Base-by-base conservation (phyloP, 352 stramenopile species). In the Phytopythium sindhum region DNA sequence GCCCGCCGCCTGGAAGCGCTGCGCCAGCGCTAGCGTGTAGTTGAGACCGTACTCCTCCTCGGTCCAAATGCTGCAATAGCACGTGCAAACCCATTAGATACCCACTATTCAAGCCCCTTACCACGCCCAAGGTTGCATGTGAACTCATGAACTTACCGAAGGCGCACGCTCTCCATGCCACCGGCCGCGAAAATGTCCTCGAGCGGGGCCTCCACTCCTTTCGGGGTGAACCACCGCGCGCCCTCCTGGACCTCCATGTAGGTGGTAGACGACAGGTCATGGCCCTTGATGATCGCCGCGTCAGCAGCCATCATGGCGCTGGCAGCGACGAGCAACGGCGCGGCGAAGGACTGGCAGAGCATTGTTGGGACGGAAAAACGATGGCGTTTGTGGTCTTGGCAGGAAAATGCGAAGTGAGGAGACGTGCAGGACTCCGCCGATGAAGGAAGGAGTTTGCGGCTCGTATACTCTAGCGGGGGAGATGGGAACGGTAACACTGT, bases 131-230 rank as follows among this genome's bases (percentile, higher is more conserved):
- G 31, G 31, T n/a, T n/a, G 31, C 3, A 35, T 8, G 31, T 35
- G 31, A 35, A 35, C 31, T 3, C 31, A 35, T 19, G 11, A 19
- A 44, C 28, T 6, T 57, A 39, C 24, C 29, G 28, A 31, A 58
- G 29, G 19, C 31, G 21, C 26, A 76, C 69, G 23, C 63, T 76
- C 50, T 73, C 64, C 69, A 76, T 76, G 10, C 69, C 69, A n/a
- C 69, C 66, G 48, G 57, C 51, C 7, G 63, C 69, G 14, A 79
- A 51, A 35, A 79, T 79, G 33, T 64, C 57, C 42, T 77, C 70
- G 42, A 77, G 71, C 6, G 61, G 33, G 7, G 42, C 26, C 44
- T 66, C 53, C 10, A 67, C 67, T 21, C 63, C 63, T 3, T 44
- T 24, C 1, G 60, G 53, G 17, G 51, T 52, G 37, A 74, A 72